phyloP scores from a whole-genome alignment of 2,329 filamentous ascomycete genomes.

The Aschersonia sp. region DNA sequence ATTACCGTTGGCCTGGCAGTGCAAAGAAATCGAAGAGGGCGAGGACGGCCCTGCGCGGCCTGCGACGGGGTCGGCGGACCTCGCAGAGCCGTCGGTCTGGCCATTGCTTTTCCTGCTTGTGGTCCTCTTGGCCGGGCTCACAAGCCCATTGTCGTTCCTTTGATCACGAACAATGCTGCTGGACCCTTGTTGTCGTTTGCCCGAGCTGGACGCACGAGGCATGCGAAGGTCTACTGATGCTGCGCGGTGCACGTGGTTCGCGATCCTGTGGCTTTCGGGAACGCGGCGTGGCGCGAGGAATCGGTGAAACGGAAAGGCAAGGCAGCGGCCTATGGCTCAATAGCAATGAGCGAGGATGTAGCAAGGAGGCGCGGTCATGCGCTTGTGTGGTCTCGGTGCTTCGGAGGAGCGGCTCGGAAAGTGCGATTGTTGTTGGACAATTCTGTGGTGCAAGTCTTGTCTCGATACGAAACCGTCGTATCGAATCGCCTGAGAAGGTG shows the following conservation, averaged over 20 bases:
- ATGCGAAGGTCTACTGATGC: slow-evolving; percentile 25
- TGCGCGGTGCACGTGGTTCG: neutral
- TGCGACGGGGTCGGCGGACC: slow-evolving; percentile 16
- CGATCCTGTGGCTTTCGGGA: neutral
- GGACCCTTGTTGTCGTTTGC: slow-evolving; percentile 48
- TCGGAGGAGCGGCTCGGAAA: neutral
- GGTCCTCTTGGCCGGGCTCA: slow-evolving; percentile 37
- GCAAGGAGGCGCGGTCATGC: neutral
- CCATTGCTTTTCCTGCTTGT: slow-evolving; percentile 30
- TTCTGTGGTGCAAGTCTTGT: neutral
- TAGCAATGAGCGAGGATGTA: neutral
- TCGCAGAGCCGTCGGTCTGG: slow-evolving; percentile 25
- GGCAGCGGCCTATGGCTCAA: neutral
- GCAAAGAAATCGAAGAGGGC: slow-evolving; percentile 7
- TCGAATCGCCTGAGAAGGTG: neutral
- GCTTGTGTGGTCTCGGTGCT: neutral
- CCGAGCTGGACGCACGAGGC: slow-evolving; percentile 44
- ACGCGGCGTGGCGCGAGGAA: neutral
- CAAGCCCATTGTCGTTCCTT: slow-evolving; percentile 78
- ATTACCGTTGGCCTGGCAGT: slow-evolving; percentile 18
- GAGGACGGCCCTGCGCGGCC: slow-evolving; percentile 16
- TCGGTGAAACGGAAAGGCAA: neutral
- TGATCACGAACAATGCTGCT: slow-evolving; percentile 52
- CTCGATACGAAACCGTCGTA: neutral
- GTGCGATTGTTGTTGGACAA: neutral